Evolutionary conservation across 228 moss, liverwort and hornwort species (phyloP).

Genomic region (Sphagnum fallax): DNA sequence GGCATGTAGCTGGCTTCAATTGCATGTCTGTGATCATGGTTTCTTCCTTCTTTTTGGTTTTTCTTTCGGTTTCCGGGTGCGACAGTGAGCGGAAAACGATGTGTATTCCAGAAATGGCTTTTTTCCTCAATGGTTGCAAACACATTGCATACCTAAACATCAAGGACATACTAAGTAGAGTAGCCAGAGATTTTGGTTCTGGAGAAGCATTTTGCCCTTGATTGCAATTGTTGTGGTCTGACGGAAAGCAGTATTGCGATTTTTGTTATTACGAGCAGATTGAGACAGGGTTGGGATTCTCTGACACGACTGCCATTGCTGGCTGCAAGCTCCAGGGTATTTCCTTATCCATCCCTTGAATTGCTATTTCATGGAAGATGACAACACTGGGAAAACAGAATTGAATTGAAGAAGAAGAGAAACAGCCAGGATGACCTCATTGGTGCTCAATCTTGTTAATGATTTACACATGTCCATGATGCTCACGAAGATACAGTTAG

Average conservation of each 20-base stretch:
- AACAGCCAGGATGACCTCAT: neutral
- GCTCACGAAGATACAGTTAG: neutral
- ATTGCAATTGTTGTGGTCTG: neutral
- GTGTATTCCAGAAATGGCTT: slow-evolving; percentile 9
- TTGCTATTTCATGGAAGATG: neutral
- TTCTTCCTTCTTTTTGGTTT: neutral
- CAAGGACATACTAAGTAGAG: neutral
- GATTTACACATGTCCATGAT: neutral
- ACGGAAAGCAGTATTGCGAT: neutral
- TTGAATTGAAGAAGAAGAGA: neutral
- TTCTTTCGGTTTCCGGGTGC: neutral
- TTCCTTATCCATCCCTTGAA: neutral
- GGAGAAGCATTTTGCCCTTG: neutral
- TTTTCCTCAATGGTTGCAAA: slow-evolving; percentile 1
- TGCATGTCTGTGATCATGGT: neutral
- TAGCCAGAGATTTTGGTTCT: neutral
- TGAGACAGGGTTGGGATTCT: slow-evolving; percentile 32
- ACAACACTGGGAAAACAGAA: neutral
- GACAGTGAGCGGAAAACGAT: neutral
- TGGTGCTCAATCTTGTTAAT: neutral
- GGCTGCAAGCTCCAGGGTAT: slow-evolving; percentile 64
- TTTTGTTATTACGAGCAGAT: slow-evolving; percentile 28
- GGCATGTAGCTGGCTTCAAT: neutral
- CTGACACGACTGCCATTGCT: slow-evolving; percentile 53
- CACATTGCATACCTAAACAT: slow-evolving; percentile 3